Base-by-base conservation (phyloP, 352 stramenopile genomes). In the Pythium periplocum region DNA sequence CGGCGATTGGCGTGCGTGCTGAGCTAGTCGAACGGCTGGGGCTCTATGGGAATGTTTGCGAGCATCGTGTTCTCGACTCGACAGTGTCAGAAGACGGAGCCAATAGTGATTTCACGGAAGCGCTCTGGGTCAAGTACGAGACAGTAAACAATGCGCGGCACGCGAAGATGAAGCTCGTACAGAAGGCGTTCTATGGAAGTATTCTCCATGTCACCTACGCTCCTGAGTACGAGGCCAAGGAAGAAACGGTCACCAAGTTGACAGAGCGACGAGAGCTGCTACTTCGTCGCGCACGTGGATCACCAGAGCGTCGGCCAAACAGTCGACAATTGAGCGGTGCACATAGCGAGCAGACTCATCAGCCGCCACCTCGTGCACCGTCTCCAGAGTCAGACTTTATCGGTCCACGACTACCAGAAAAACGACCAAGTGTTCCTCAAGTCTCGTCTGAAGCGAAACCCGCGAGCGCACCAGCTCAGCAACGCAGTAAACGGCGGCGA, bases 81-180 rank as follows among this genome's bases (percentile, higher is more conserved):
- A 26, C 17, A 26, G 17, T 26, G 17, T 26, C 17, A 26, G 17
- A 26, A 26, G 59, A 66, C 34, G 40, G 35, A 12, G 12, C 46
- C 51, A 11, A 58, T 11, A 11, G 17, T 30, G 43, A 59, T 10
- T 92, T 86, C 56, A 82, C 69, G 2, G 73, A 92, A 48, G 63
- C 69, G 1, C 53, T 92, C 10, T 90, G 77, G 78, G 57, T 92
- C 32, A 55, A 87, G 46, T 92, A 87, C 62, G 79, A 86, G 62
- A 87, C 71, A 33, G 73, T 87, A 35, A 87, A 86, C 54, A 87
- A 87, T 17, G 78, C 82, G 43, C 77, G 82, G 6, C 72, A 85
- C 45, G 82, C 82, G 30, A 90, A 92, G 57, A 61, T 53, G 38
- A 68, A 71, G 11, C 70, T 59, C 7, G 66, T 70, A n/a, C 72